These are phyloP conservation scores for Xylariaceae sp. DNA, from an alignment of 2,329 filamentous ascomycete species.

Conservation along the genomic window DNA sequence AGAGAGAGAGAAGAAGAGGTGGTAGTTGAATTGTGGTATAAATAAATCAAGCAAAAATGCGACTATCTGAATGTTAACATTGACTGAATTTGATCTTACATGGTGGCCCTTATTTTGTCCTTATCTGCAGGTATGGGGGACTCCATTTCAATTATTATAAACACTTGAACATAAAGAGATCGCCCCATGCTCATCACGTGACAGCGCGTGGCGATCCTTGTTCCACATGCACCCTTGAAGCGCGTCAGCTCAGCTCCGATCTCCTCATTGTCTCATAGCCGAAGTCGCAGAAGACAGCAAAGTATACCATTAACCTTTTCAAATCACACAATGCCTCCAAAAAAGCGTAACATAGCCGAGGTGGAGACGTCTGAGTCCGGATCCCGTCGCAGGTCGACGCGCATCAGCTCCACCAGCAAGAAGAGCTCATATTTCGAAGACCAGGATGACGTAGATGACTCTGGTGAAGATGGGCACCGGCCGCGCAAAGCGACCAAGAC, in stretches of 20 bases:
- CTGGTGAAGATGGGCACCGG: constrained; percentile 23
- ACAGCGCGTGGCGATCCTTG: constrained; percentile 22
- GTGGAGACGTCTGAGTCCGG: constrained; percentile 11
- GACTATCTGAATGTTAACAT: background rate
- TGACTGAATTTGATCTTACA: too few species aligned
- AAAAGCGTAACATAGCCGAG: constrained; percentile 29
- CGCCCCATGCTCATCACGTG: constrained; percentile 26
- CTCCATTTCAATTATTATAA: too few species aligned
- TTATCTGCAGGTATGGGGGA: too few species aligned
- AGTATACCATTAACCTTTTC: background rate
- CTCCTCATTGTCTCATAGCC: background rate
- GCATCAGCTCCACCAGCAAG: constrained; percentile 50
- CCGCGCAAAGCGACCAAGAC: constrained; percentile 31
- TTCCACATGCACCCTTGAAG: background rate
- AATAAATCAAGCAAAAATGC: too few species aligned
- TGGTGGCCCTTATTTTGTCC: too few species aligned
- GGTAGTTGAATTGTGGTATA: too few species aligned
- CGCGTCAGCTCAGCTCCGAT: constrained; percentile 6
- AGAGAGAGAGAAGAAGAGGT: too few species aligned
- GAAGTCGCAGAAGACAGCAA: background rate
- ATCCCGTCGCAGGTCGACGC: constrained; percentile 49
- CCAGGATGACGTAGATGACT: constrained; percentile 33
- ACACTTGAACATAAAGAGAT: too few species aligned
- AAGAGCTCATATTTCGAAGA: constrained; percentile 61
- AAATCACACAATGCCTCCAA: constrained; percentile 33